These are phyloP conservation scores for Penicillium sp. DNA, from an alignment of 2,329 filamentous ascomycete genomes.

Conservation along the genomic window DNA sequence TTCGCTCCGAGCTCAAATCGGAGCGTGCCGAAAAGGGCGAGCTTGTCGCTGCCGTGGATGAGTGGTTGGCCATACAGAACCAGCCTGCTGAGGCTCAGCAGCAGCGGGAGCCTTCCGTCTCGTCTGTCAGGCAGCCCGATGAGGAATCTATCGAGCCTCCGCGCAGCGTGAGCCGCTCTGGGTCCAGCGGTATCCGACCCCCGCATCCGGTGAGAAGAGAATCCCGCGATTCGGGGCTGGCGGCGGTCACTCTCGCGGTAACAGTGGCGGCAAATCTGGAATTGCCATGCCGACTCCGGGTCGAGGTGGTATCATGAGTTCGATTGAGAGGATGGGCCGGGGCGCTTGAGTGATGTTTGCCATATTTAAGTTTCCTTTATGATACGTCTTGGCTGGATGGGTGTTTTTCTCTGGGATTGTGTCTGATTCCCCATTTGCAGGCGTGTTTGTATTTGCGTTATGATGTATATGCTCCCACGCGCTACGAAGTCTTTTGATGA, in stretches of 20 bases:
- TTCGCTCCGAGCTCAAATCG: slow-evolving; percentile 55
- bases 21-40: slow-evolving; percentile 49
- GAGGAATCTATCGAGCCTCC: slow-evolving; percentile 15
- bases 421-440: slow-evolving; percentile 14
- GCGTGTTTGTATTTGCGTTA: slow-evolving; percentile 5
- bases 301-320: slow-evolving; percentile 73
- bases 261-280: slow-evolving; percentile 35
- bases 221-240: slow-evolving; percentile 31
- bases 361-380: too few species aligned
- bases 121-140: slow-evolving; percentile 12
- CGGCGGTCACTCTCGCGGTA: slow-evolving; percentile 29
- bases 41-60: slow-evolving; percentile 45
- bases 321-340: slow-evolving; percentile 81
- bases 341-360: slow-evolving; percentile 15
- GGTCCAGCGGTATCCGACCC: slow-evolving; percentile 30
- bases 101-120: slow-evolving; percentile 14
- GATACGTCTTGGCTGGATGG: neutral
- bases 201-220: slow-evolving; percentile 30
- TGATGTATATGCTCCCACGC: slow-evolving; percentile 11
- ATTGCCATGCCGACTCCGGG: slow-evolving; percentile 38
- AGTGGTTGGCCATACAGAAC: slow-evolving; percentile 43
- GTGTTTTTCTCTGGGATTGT: neutral
- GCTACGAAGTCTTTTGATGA: slow-evolving; percentile 11
- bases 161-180: slow-evolving; percentile 24
- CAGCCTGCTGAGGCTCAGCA: slow-evolving; percentile 9